Evolutionary conservation across 495 filamentous ascomycete species (phyloP), one percentile per base, ranked within the genome.

Genomic region (Jackrogersella multiformis): DNA sequence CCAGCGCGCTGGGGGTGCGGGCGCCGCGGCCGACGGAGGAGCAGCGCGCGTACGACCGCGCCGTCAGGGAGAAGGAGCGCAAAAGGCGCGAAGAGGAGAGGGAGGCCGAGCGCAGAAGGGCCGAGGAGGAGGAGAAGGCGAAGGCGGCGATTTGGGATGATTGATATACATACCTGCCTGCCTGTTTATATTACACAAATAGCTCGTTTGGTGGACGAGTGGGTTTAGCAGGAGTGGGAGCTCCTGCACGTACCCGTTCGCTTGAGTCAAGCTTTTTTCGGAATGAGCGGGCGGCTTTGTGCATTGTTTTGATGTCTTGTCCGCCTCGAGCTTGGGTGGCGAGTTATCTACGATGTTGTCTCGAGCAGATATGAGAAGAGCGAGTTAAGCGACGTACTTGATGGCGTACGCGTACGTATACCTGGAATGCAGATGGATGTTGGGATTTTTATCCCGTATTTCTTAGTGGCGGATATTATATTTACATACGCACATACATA

Each of bases 21-120:
- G 86, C 91, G 32, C 92, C 91, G 26, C 90, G 86, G 81, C 83
- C 85, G 73, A 97, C 91, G 9, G 92, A 96, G 72, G 94, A 97
- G 79, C 89, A 97, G 82, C 81, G 83, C 60, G 90, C 90, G 64
- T 99, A 97, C 75, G 95, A 99, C 72, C 83, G 83, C 53, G 89
- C 92, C 9, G 78, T 94, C 48, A 89, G 89, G 74, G 92, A 96
- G 78, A 92, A 92, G 80, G 94, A 97, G 82, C 86, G 86, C 58
- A 92, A 88, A 81, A 82, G 86, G 69, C 78, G 88, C 61, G 91
- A 96, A 70, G 82, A 82, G 64, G 92, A 92, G 76, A 86, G 83
- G 68, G 89, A 90, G 68, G 87, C 81, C 65, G 82, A 84, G 74
- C 85, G 80, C 64, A 83, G 80, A 74, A 85, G 83, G 51, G 84